phyloP scores from a whole-genome alignment of 2,329 filamentous ascomycete species.

The Westerdykella ornata region DNA sequence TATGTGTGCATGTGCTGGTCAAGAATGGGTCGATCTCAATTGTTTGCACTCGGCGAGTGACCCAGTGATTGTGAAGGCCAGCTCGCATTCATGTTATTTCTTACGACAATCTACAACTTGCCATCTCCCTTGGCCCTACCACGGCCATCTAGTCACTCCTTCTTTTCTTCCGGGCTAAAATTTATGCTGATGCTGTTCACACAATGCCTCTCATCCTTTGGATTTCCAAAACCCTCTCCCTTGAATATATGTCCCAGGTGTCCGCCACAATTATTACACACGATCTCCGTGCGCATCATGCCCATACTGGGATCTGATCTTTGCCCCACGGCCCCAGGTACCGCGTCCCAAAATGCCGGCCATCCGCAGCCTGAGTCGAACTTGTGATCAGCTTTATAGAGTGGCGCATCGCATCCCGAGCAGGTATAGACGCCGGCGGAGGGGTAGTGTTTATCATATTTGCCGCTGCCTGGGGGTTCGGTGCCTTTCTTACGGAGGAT shows the following conservation, averaged over 20 bases:
- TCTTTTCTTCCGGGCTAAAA: conserved; percentile 64
- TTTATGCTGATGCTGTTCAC: conserved; percentile 90
- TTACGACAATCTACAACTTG: conserved; percentile 3
- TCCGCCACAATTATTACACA: conserved; percentile 89
- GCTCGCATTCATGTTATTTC: too few species aligned
- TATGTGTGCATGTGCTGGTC: too few species aligned
- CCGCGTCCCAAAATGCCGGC: conserved; percentile 95
- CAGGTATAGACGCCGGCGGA: conserved; percentile 74
- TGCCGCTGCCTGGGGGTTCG: conserved; percentile 70
- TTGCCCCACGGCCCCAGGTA: conserved; percentile 81
- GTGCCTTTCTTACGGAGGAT: conserved; percentile 89
- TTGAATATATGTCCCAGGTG: conserved; percentile 90
- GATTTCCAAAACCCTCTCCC: conserved; percentile 74
- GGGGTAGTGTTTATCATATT: conserved; percentile 82
- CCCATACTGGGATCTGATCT: conserved; percentile 71
- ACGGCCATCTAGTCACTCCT: conserved; percentile 11
- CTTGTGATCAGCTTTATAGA: conserved; percentile 91
- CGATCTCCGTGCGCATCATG: conserved; percentile 85
- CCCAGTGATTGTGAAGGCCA: too few species aligned
- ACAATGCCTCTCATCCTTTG: conserved; percentile 93
- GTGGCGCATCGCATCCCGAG: conserved; percentile 74
- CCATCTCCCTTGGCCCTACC: background rate
- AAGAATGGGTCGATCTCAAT: too few species aligned
- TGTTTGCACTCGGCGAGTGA: too few species aligned
- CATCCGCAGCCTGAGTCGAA: conserved; percentile 96